Base-by-base conservation (phyloP, 257 asterid genomes). In the Cordia subcordata region DNA sequence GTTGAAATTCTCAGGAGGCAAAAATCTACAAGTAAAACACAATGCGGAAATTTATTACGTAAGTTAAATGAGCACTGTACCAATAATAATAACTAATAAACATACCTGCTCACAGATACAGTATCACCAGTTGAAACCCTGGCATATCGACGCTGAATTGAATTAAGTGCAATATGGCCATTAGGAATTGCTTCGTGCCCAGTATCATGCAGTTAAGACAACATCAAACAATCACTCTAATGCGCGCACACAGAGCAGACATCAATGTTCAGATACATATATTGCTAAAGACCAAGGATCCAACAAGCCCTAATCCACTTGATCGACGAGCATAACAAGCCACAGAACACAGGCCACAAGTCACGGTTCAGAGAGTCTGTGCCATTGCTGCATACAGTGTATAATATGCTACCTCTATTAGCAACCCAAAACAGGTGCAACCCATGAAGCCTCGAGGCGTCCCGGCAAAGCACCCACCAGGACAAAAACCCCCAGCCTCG, bases 111-210 rank as follows among this genome's bases (percentile, higher is more conserved):
- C 57, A 89, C 91, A 32, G 95, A 52, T 58, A 89, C 66, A 18
- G 87, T 14, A 40, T 93, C 99, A 63, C 90, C 95, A 11, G 88
- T 58, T 49, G 99, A 93, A 62, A 89, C 96, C 79, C 71, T 86
- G 8, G 94, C 96, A 67, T 86, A 85, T 22, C 99, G 91, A 45
- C 99, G 85, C 40, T 93, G 99, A 80, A 85, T 81, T 42, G 92
- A 79, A 77, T 93, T 93, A 57, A 93, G 89, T 54, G 74, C 99
- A 73, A 93, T 65, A 5, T 73, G 82, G 61, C 97, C 97, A 47
- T 62, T 68, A 22, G 86, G 70, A 57, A 93, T 57, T 54, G 51
- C 55, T 0, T 82, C 94, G 62, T 93, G 85, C 58, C 72, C 78
- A 72, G 97, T 93, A 71, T 21, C 64, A 63, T 33, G 58, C 46